Conservation (phyloP, 2,329 filamentous ascomycete species). For the Shiraia bambusicola region DNA sequence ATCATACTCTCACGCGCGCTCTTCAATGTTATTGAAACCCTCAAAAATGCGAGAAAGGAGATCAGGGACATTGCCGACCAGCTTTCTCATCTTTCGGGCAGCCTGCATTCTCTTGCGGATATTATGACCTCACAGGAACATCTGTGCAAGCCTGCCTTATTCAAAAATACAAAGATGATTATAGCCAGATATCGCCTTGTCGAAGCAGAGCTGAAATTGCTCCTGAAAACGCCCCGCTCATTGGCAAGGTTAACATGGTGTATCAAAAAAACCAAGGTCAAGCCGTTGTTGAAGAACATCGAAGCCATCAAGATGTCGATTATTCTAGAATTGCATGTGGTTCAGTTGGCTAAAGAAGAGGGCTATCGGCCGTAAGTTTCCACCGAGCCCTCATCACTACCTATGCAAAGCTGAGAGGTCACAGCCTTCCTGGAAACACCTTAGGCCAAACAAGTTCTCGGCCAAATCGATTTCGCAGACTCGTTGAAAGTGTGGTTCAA, state of each 20-base stretch:
- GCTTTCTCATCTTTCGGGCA: slow-evolving; percentile 9
- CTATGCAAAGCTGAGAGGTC: neutral
- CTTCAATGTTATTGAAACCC: slow-evolving; percentile 15
- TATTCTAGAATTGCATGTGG: slow-evolving; percentile 12
- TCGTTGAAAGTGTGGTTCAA: slow-evolving; percentile 22
- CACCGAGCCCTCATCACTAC: neutral
- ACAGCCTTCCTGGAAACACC: neutral
- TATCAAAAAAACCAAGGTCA: slow-evolving; percentile 16
- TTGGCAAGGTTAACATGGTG: slow-evolving; percentile 18
- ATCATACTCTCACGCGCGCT: slow-evolving; percentile 19
- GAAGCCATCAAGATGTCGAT: slow-evolving; percentile 22
- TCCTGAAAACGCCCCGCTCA: slow-evolving; percentile 4
- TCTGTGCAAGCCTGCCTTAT: slow-evolving; percentile 14
- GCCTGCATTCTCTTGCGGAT: slow-evolving; percentile 9
- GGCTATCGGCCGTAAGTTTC: slow-evolving; percentile 1
- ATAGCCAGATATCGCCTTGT: slow-evolving; percentile 9
- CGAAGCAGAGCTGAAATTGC: slow-evolving; percentile 12
- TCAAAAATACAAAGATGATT: slow-evolving; percentile 3
- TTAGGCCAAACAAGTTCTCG: neutral
- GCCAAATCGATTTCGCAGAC: slow-evolving; percentile 17
- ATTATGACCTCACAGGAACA: slow-evolving; percentile 4
- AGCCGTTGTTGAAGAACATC: slow-evolving; percentile 18
- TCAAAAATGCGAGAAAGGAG: slow-evolving; percentile 19
- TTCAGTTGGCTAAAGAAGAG: slow-evolving; percentile 18
- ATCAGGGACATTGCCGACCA: slow-evolving; percentile 18